Evolutionary conservation across 2,329 filamentous ascomycete genomes (phyloP).

Genomic region (Neonectria neomacrospora): DNA sequence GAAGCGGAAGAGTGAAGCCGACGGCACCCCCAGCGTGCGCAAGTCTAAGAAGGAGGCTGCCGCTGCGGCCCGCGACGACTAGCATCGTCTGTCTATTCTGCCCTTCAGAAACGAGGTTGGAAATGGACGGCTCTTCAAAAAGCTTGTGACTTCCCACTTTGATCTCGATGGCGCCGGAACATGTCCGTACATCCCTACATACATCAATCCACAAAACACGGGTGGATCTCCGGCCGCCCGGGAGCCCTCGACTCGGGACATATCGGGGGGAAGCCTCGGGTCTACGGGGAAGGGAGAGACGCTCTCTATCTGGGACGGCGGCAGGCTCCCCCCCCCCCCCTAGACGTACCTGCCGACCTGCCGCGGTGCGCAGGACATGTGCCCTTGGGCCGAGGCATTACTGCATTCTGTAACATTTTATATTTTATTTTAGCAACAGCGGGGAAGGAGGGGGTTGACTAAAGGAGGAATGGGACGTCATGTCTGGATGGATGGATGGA

Average conservation of each 20-base stretch:
- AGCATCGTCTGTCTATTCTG: conserved; percentile 29
- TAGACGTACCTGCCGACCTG: conserved; percentile 5
- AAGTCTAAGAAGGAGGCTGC: conserved; percentile 51
- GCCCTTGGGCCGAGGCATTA: conserved; percentile 40
- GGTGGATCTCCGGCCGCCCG: conserved; percentile 41
- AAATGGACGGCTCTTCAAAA: conserved; percentile 14
- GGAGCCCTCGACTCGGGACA: conserved; percentile 37
- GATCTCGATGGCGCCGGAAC: conserved; percentile 28
- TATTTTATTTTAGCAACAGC: conserved; percentile 7
- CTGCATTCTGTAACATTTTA: conserved; percentile 16
- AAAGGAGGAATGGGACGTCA: neutral
- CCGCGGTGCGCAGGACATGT: conserved; percentile 23
- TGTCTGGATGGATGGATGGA: conserved; percentile 14
- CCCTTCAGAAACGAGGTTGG: neutral
- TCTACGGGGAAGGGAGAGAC: conserved; percentile 24
- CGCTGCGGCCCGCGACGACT: conserved; percentile 45
- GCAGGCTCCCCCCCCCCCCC: neutral
- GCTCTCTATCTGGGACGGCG: neutral
- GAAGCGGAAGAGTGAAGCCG: conserved; percentile 67
- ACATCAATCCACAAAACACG: conserved; percentile 33
- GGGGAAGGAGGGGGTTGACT: neutral
- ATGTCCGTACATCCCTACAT: conserved; percentile 31
- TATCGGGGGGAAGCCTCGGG: conserved; percentile 35
- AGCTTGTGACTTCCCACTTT: conserved; percentile 10
- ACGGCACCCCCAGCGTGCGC: conserved; percentile 49